Evolutionary conservation across 208 protist species (phyloP).

Genomic region (Vickermania ingenoplastis): DNA sequence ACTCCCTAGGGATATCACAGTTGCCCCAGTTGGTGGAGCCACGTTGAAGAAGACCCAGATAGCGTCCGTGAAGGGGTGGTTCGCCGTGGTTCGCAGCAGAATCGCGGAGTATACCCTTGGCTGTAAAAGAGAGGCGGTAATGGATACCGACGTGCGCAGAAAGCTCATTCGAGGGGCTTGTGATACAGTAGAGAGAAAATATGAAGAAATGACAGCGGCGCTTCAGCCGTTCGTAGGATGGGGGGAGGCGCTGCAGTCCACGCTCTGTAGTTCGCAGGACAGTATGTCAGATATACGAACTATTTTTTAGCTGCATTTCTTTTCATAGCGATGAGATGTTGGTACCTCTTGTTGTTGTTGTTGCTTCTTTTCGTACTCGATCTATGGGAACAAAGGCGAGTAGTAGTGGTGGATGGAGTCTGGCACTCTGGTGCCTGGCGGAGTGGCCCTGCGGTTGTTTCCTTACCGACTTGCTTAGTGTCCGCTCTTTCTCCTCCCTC

Average conservation of each 20-base stretch:
- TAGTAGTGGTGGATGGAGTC: too few species aligned
- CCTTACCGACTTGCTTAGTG: too few species aligned
- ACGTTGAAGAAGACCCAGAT: conserved; percentile 56
- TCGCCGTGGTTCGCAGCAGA: conserved; percentile 21
- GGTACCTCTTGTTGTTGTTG: too few species aligned
- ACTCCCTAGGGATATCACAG: conserved; percentile 21
- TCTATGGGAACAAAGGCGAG: too few species aligned
- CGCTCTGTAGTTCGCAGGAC: not conserved
- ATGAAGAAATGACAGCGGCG: conserved; percentile 8
- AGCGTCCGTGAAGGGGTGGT: conserved; percentile 67
- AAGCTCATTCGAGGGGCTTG: conserved; percentile 55
- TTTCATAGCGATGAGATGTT: too few species aligned
- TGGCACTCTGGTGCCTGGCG: too few species aligned
- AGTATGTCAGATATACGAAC: not conserved
- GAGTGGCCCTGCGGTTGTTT: too few species aligned
- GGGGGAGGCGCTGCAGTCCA: not conserved
- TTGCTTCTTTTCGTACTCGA: too few species aligned
- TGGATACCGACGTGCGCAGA: conserved; percentile 36
- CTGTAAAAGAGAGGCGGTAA: conserved; percentile 40
- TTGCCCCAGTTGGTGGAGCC: conserved; percentile 15
- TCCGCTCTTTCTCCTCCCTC: too few species aligned
- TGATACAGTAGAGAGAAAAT: conserved; percentile 28
- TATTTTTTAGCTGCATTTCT: too few species aligned
- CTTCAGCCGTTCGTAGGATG: not conserved
- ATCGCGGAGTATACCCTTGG: conserved; percentile 37